Evolutionary conservation across 371 early-diverging fungal genomes (phyloP).

Genomic region (Fennellomyces sp.): DNA sequence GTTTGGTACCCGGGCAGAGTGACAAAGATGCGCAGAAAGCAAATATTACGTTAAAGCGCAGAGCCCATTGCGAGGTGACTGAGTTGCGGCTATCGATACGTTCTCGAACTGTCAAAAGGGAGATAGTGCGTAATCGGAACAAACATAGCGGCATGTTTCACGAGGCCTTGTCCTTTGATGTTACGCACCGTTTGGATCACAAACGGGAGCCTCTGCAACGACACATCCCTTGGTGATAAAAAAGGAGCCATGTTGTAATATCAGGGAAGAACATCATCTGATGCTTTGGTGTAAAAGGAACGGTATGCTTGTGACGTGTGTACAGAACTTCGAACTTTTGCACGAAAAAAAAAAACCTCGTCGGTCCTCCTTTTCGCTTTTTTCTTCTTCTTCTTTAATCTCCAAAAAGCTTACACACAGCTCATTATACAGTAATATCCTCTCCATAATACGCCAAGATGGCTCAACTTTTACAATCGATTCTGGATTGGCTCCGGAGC

Average conservation of each 20-base stretch:
- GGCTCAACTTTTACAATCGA: constrained; percentile 70
- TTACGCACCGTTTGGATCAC: background rate
- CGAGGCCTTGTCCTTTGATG: background rate
- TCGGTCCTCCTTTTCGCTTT: background rate
- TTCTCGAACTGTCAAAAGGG: background rate
- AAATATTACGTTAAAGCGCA: too few relatives aligned
- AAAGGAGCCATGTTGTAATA: background rate
- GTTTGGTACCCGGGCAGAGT: too few relatives aligned
- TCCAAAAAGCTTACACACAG: background rate
- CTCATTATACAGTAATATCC: background rate
- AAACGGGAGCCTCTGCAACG: background rate
- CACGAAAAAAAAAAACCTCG: background rate
- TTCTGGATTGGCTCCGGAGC: constrained; percentile 91
- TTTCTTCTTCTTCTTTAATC: background rate
- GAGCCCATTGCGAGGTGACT: too few relatives aligned
- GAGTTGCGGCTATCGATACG: too few relatives aligned
- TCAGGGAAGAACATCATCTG: too few relatives aligned
- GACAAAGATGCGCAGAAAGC: too few relatives aligned
- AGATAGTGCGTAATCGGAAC: constrained; percentile 1
- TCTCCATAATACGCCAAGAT: constrained; percentile 29
- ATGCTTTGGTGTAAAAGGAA: too few relatives aligned
- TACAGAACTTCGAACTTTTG: background rate
- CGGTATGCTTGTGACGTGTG: background rate
- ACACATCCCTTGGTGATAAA: background rate
- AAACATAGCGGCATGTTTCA: background rate